These are phyloP conservation scores for Dentipellis fragilis DNA, from an alignment of 768 basidiomycete genomes.

Conservation along the genomic window DNA sequence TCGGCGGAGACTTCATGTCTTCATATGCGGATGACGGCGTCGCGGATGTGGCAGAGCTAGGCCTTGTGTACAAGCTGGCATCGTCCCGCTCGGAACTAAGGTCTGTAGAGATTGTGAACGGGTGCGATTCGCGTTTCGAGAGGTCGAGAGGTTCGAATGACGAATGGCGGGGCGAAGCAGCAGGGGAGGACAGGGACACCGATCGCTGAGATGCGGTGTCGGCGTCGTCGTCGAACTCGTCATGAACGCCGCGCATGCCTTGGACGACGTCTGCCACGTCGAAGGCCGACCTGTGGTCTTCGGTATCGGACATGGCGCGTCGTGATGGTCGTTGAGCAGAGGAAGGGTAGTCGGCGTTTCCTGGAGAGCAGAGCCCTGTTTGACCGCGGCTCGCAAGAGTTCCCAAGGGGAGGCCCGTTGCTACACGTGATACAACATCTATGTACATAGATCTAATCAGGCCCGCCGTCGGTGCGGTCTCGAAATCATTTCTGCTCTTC, in stretches of 20 bases:
- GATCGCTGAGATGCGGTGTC: slow-evolving; percentile 77
- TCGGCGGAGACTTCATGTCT: slow-evolving; percentile 3
- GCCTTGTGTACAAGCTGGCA: slow-evolving; percentile 3
- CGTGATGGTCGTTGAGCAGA: too few relatives aligned
- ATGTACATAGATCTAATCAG: too few relatives aligned
- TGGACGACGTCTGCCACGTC: neutral
- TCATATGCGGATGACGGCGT: neutral
- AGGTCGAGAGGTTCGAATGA: slow-evolving; percentile 12
- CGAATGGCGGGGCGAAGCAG: slow-evolving; percentile 40
- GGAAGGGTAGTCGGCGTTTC: too few relatives aligned
- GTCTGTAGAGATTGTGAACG: slow-evolving; percentile 25
- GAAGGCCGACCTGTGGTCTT: neutral
- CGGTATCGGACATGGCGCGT: too few relatives aligned
- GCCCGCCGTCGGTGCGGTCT: too few relatives aligned
- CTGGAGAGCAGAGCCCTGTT: too few relatives aligned
- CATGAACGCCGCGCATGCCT: neutral
- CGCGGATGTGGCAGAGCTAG: slow-evolving; percentile 8
- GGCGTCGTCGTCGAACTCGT: slow-evolving; percentile 36
- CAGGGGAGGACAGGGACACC: slow-evolving; percentile 61
- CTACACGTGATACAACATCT: too few relatives aligned
- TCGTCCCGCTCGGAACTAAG: slow-evolving; percentile 9
- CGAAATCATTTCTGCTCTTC: too few relatives aligned
- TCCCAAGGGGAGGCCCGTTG: too few relatives aligned
- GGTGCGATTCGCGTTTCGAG: slow-evolving; percentile 31
- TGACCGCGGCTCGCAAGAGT: too few relatives aligned